Base-by-base conservation (phyloP, 2,329 filamentous ascomycete genomes). In the Colletotrichum lentis region DNA sequence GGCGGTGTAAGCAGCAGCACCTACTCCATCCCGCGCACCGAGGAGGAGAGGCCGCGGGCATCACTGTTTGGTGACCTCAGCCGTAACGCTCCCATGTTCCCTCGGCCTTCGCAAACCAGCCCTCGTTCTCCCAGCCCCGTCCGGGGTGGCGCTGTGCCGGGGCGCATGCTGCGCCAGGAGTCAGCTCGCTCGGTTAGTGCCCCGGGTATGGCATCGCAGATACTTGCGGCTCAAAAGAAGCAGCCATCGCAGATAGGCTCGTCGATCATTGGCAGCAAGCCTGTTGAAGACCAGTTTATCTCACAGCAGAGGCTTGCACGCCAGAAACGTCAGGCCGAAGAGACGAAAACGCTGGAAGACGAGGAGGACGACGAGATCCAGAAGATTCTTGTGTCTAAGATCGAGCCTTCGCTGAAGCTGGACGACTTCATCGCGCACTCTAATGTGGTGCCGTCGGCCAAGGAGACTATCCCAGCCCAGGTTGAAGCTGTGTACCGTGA, bases 61-160 rank as follows among this genome's bases (percentile, higher is more conserved):
- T 74, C 80, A 2, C 76, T 88, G 5, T 90, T 89, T 76, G 87
- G 85, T 10, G 85, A 88, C 65, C 74, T 88, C 46, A 78, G 78
- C 64, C 80, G 80, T 46, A 83, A 80, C 47, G 82, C 81, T 20
- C 85, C 86, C 0, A 70, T 84, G 27, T 86, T 91, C 63, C 80
- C 86, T 11, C 86, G 85, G 41, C 81, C 86, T 27, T 82, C 77
- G 41, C 80, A 80, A 22, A 80, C 82, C n/a, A 90, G 86, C 71
- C 90, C 91, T 54, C 87, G 90, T 43, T 93, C 91, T 11, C 91
- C 91, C 1, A 94, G 91, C 71, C 91, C 91, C 1, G 80, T 92
- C 31, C 87, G 90, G 41, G 81, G 90, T 41, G 81, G 83, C 60
- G 83, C 86, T 47, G 78, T 88, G 37, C 86, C 88, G 39, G 77